Evolutionary conservation across 176 grass and related monocot species (phyloP).

Genomic region (Cenchrus americanus): DNA sequence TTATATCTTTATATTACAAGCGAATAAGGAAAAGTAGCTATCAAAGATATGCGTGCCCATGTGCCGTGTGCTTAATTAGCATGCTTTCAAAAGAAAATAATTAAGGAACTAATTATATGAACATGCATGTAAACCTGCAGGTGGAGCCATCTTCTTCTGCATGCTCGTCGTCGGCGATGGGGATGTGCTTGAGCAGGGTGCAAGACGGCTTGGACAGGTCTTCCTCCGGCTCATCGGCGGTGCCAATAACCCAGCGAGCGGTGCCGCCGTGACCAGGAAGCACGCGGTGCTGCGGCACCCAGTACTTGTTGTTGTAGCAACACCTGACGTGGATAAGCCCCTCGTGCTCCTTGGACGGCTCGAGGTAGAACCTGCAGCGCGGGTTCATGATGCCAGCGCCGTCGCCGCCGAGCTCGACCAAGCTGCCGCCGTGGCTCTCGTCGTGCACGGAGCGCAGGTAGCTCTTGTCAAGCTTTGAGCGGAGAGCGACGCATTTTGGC

Average conservation of each 20-base stretch:
- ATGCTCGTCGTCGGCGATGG: background rate
- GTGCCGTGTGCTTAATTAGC: no score
- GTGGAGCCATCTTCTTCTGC: background rate
- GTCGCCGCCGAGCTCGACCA: background rate
- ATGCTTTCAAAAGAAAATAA: no score
- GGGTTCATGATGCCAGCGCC: background rate
- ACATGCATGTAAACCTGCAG: no score
- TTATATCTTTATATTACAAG: no score
- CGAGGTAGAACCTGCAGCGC: background rate
- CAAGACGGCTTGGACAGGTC: constrained; percentile 24
- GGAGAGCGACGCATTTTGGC: background rate
- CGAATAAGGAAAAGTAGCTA: no score
- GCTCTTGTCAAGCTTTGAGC: background rate
- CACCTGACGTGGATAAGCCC: background rate
- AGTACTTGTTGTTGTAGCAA: constrained; percentile 41
- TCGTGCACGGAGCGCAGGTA: background rate
- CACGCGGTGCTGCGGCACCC: background rate
- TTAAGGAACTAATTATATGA: no score
- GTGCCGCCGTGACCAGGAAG: no score
- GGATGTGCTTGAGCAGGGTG: background rate
- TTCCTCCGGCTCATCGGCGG: background rate
- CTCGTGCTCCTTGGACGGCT: constrained; percentile 1
- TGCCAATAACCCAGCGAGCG: constrained; percentile 14
- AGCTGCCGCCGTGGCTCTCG: background rate
- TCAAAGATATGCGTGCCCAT: no score